Evolutionary conservation across 345 rosid species (phyloP).

Genomic region (Gossypium rotundifolium): DNA sequence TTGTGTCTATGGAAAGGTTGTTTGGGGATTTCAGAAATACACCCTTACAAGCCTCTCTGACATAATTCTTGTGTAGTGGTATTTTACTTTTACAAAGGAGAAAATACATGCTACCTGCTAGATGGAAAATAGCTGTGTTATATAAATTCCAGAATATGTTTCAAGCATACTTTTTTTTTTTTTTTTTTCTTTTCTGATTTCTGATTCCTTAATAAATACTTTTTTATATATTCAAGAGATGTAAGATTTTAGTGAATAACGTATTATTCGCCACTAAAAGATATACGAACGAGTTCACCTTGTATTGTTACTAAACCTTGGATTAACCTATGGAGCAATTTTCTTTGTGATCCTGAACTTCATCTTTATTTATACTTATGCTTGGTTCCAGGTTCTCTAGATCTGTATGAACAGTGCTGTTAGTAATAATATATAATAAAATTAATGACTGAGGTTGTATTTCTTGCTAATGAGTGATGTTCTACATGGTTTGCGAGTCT

Average conservation of each 20-base stretch:
- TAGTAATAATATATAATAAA: neutral
- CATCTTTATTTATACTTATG: neutral
- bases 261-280: neutral
- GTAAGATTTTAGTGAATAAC: neutral
- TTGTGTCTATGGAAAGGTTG: neutral
- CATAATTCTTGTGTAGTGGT: neutral
- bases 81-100: neutral
- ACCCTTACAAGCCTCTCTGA: neutral
- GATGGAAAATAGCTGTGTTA: neutral
- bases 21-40: neutral
- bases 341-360: slow-evolving; percentile 3
- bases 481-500: neutral
- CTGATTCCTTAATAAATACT: neutral
- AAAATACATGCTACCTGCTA: neutral
- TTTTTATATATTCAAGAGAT: neutral
- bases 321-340: neutral
- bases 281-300: neutral
- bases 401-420: neutral
- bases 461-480: neutral
- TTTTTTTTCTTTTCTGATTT: neutral
- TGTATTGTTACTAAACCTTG: neutral
- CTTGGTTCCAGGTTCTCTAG: neutral
- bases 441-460: neutral
- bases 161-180: neutral
- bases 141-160: neutral